Conservation (phyloP, 192 early-diverging fungal genomes). For the Lobulomyces angularis region DNA sequence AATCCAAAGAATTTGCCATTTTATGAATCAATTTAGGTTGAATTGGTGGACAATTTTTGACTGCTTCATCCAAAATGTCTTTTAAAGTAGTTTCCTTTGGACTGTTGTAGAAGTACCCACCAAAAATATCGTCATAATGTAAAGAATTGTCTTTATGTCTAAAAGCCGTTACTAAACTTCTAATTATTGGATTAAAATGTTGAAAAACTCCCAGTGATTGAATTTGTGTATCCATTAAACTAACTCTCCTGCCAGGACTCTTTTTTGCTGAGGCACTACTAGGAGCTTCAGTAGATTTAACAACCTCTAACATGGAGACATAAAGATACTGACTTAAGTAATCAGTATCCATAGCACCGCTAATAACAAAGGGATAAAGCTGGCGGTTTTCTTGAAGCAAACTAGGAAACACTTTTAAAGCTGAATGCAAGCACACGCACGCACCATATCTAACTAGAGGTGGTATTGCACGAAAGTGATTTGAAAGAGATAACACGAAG, state of each 20-base stretch:
- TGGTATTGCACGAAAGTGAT: conserved; percentile 40
- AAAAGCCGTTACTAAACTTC: too few species aligned
- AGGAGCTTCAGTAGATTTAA: not conserved
- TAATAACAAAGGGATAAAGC: conserved; percentile 25
- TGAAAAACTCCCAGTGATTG: not conserved
- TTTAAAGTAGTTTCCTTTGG: conserved; percentile 3
- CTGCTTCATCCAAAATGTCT: conserved; percentile 22
- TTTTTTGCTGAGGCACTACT: not conserved
- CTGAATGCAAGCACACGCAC: conserved; percentile 28
- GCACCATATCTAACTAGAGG: conserved; percentile 39
- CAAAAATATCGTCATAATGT: conserved; percentile 15
- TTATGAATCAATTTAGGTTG: conserved; percentile 27
- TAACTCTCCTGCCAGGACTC: not conserved
- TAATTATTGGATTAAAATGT: conserved; percentile 2
- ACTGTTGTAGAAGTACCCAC: not conserved
- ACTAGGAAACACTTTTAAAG: conserved; percentile 22
- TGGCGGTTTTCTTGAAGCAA: conserved; percentile 16
- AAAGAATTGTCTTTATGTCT: too few species aligned
- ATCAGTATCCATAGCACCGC: conserved; percentile 40
- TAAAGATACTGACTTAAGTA: conserved; percentile 35
- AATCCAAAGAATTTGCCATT: conserved; percentile 39
- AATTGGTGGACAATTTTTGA: conserved; percentile 21
- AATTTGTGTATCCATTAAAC: not conserved
- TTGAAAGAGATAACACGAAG: conserved; percentile 28
- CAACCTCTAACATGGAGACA: conserved; percentile 22